These are phyloP conservation scores for Silene uniflora DNA, from an alignment of 148 eudicot genomes.

Conservation along the genomic window DNA sequence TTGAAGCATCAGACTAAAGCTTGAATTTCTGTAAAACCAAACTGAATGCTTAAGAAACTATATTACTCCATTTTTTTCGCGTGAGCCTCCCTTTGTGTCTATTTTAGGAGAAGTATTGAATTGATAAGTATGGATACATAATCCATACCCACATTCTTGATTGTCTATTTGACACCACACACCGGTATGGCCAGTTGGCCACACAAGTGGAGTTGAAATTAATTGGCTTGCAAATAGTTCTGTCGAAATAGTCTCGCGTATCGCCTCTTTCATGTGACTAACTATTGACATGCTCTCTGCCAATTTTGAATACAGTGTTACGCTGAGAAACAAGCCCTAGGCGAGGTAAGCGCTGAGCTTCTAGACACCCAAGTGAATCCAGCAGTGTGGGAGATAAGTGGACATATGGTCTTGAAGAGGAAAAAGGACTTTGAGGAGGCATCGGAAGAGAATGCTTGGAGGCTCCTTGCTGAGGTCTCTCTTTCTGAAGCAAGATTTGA, in stretches of 20 bases:
- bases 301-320: conserved; percentile 53
- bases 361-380: conserved; percentile 97
- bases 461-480: conserved; percentile 87
- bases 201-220: too few relatives aligned
- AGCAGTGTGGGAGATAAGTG: conserved; percentile 98
- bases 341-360: conserved; percentile 71
- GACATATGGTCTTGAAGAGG: conserved; percentile 91
- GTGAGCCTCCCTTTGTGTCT: too few relatives aligned
- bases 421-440: conserved; percentile 84
- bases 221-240: too few relatives aligned
- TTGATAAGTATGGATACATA: too few relatives aligned
- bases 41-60: too few relatives aligned
- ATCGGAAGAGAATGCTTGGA: conserved; percentile 88
- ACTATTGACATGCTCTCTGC: neutral
- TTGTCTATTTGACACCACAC: too few relatives aligned
- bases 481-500: conserved; percentile 74
- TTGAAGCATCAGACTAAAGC: too few relatives aligned
- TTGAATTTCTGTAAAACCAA: too few relatives aligned
- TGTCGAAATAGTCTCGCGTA: neutral
- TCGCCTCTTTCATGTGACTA: neutral
- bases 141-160: too few relatives aligned
- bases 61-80: too few relatives aligned
- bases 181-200: too few relatives aligned
- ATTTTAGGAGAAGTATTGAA: too few relatives aligned
- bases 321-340: conserved; percentile 94